phyloP scores from a whole-genome alignment of 306 rosid species.

The Dryas drummondii region DNA sequence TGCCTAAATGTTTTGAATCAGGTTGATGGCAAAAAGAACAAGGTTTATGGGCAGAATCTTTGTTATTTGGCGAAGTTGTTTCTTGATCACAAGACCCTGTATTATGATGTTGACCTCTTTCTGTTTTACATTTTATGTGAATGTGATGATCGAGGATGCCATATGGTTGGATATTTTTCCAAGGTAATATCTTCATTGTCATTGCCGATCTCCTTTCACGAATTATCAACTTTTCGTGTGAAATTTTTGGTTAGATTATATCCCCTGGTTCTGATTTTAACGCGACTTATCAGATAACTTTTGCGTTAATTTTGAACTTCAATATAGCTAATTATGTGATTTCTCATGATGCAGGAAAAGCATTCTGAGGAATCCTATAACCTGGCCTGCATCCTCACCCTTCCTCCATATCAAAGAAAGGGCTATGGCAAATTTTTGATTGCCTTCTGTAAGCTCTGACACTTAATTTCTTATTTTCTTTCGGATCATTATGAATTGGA shows the following conservation, averaged over 20 bases:
- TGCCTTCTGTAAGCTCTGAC: conserved; percentile 78
- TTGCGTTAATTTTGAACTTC: background rate
- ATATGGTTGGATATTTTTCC: conserved; percentile 99
- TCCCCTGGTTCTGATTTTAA: background rate
- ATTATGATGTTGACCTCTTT: conserved; percentile 97
- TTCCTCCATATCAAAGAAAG: conserved; percentile 99
- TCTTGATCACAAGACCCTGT: conserved; percentile 99
- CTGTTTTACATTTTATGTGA: conserved; percentile 89
- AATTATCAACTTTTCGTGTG: background rate
- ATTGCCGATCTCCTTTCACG: background rate
- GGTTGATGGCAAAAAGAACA: conserved; percentile 99
- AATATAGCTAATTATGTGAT: background rate
- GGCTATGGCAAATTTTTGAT: conserved; percentile 99
- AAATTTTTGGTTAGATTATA: background rate
- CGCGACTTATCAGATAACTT: background rate
- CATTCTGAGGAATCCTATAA: conserved; percentile 99
- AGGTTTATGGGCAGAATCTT: conserved; percentile 98
- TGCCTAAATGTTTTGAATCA: conserved; percentile 39
- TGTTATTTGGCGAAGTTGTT: conserved; percentile 96
- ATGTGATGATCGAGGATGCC: conserved; percentile 99
- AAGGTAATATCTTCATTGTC: conserved; percentile 50
- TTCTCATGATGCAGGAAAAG: conserved; percentile 68
- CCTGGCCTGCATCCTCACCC: conserved; percentile 95
- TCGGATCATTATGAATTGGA: background rate
- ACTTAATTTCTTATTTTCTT: background rate